Percentiles rank a stretch among this genome's conserved stretches.
phyloP scores from a whole-genome alignment of 257 asterid genomes.

The Buddleja alternifolia region DNA sequence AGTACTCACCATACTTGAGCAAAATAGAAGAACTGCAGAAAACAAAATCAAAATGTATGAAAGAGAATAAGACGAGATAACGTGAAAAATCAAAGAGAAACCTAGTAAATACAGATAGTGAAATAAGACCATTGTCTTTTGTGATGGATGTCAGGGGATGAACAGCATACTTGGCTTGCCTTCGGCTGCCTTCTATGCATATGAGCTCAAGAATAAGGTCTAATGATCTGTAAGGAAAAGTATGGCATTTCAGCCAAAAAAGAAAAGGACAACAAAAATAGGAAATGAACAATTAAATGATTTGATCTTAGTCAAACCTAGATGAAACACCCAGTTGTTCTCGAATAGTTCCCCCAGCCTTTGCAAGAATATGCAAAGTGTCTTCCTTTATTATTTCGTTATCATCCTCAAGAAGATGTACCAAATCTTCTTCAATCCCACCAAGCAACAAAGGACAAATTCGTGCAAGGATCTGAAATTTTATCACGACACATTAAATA shows the following conservation, averaged over 20 bases:
- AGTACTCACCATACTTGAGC: too few species aligned
- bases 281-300: conserved; percentile 1
- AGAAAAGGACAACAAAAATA: conserved; percentile 9
- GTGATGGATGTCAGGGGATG: conserved; percentile 97
- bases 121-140: conserved; percentile 97
- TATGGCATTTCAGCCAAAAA: conserved; percentile 26
- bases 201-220: conserved; percentile 97
- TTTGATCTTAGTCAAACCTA: conserved; percentile 49
- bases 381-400: conserved; percentile 98
- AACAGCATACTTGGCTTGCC: conserved; percentile 99
- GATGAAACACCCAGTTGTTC: conserved; percentile 94
- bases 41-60: too few species aligned
- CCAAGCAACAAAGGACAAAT: conserved; percentile 81
- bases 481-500: conserved; percentile 31
- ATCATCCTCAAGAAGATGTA: conserved; percentile 91
- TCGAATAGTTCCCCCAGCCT: too few species aligned
- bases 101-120: conserved; percentile 99
- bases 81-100: conserved; percentile 37
- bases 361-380: too few species aligned
- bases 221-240: conserved; percentile 64
- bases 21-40: too few species aligned
- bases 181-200: conserved; percentile 95
- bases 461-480: conserved; percentile 87
- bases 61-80: conserved; percentile 13
- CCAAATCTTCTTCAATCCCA: conserved; percentile 89